These are phyloP conservation scores for Dichotomopilus funicola DNA, from an alignment of 2,329 filamentous ascomycete genomes.

Conservation along the genomic window DNA sequence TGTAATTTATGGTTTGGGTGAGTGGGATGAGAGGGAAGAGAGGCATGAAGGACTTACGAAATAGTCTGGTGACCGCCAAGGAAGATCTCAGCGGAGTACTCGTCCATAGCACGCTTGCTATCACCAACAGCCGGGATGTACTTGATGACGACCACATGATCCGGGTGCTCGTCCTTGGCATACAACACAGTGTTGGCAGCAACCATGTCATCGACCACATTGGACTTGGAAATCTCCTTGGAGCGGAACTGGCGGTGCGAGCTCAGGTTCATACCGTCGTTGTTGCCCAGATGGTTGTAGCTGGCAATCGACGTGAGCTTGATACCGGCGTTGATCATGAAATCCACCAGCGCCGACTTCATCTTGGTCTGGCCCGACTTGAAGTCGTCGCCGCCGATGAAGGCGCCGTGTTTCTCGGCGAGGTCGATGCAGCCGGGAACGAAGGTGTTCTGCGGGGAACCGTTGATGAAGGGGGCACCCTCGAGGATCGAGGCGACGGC, in stretches of 20 bases:
- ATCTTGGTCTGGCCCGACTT: conserved; percentile 99
- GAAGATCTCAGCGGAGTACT: conserved; percentile 99
- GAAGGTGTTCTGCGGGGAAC: conserved; percentile 98
- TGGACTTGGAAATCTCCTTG: conserved; percentile 99
- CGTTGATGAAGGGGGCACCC: conserved; percentile 91
- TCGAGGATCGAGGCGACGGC: conserved; percentile 92
- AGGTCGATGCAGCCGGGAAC: conserved; percentile 87
- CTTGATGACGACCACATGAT: conserved; percentile 99
- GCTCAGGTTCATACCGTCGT: conserved; percentile 97
- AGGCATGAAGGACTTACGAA: conserved; percentile 44
- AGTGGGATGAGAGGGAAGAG: background rate
- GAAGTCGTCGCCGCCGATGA: conserved; percentile 98
- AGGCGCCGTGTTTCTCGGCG: conserved; percentile 77
- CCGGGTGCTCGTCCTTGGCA: conserved; percentile 85
- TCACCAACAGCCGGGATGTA: conserved; percentile 99
- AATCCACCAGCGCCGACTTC: conserved; percentile 98
- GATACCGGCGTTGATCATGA: conserved; percentile 97
- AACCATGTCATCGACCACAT: conserved; percentile 99
- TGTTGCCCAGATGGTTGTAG: conserved; percentile 99
- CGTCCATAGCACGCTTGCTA: conserved; percentile 96
- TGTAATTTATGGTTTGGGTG: no score
- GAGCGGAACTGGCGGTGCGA: conserved; percentile 98
- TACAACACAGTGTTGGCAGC: conserved; percentile 90
- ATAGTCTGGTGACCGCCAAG: conserved; percentile 98
- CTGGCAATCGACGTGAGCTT: conserved; percentile 97